These are phyloP conservation scores for Cordyceps militaris DNA, from an alignment of 2,329 filamentous ascomycete species.

Conservation along the genomic window DNA sequence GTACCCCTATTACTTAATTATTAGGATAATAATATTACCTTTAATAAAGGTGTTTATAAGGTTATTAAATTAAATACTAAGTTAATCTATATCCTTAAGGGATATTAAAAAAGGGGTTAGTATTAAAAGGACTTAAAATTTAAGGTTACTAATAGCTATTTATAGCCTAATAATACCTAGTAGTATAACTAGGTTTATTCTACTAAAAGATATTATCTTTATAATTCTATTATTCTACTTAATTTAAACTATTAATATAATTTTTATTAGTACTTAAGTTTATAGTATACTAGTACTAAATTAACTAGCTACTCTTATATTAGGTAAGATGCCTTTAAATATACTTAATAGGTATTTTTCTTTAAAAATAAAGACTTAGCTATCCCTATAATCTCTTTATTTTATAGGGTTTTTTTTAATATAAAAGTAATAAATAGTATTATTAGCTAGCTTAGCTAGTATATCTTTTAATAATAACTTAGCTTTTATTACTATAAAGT, in stretches of 20 bases:
- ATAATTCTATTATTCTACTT: not conserved
- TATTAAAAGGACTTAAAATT: not conserved
- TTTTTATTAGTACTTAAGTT: not conserved
- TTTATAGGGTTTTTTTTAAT: not conserved
- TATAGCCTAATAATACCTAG: not conserved
- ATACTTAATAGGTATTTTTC: not conserved
- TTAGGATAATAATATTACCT: not conserved
- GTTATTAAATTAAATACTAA: not conserved
- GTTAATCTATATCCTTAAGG: not conserved
- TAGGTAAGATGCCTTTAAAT: not conserved
- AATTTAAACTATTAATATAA: not conserved
- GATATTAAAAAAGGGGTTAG: not conserved
- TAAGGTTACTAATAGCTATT: not conserved
- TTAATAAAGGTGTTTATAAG: not conserved
- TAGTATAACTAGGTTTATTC: not conserved
- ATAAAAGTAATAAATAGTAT: not conserved
- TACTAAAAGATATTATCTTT: not conserved
- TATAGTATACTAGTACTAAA: not conserved
- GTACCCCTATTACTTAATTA: not conserved
- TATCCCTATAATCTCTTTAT: not conserved
- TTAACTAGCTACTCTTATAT: not conserved
- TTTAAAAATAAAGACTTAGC: not conserved
- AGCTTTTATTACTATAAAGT: not conserved
- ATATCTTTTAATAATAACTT: not conserved
- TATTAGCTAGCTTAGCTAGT: not conserved